Base-by-base conservation (phyloP, 1,284 basidiomycete genomes). In the Porogramme epimiltina region DNA sequence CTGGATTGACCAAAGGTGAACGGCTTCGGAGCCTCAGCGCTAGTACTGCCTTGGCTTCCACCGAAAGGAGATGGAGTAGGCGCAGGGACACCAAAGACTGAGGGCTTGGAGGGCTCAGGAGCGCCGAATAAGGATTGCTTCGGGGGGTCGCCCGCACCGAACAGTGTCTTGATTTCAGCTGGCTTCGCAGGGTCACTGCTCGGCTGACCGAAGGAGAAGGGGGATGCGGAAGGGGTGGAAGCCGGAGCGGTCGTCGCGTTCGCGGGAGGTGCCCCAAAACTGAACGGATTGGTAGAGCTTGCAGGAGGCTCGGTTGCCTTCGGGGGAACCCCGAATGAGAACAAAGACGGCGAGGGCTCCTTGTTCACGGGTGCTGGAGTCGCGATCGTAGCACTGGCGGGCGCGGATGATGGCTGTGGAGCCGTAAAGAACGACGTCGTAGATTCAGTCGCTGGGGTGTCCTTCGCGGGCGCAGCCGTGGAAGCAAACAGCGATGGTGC, bases 1-100 rank as follows among this genome's bases (percentile, higher is more conserved):
- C 56, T 47, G 11, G 60, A 37, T 38, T 55, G 54, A 3, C 61
- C 63, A 24, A 66, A 66, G n/a, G 56, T 39, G 52, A 66, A 66
- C 4, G 56, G 51, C 45, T 66, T 67, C 13, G 61, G 51, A 11
- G 60, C 53, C 36, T 66, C 63, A 3, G 54, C 37, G 3, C 51
- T 38, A 1, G 57, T 49, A 18, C 57, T 57, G 10, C 43, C 49
- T 16, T 56, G 45, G 51, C 52, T 44, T 45, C 55, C 48, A 5
- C 54, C 55, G 43, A 61, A 61, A 2, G 57, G 51, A n/a, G 59
- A 55, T 8, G 59, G 39, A 10, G 59, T 48, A 15, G 63, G 26
- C 9, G 51, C 52, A 4, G 60, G 45, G 13, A 58, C 50, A 31
- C 51, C 52, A 37, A 59, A 53, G 18, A 59, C 45, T 33, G 50